phyloP scores from a whole-genome alignment of 1,284 basidiomycete species.

The Cutaneotrichosporon cyanovorans region DNA sequence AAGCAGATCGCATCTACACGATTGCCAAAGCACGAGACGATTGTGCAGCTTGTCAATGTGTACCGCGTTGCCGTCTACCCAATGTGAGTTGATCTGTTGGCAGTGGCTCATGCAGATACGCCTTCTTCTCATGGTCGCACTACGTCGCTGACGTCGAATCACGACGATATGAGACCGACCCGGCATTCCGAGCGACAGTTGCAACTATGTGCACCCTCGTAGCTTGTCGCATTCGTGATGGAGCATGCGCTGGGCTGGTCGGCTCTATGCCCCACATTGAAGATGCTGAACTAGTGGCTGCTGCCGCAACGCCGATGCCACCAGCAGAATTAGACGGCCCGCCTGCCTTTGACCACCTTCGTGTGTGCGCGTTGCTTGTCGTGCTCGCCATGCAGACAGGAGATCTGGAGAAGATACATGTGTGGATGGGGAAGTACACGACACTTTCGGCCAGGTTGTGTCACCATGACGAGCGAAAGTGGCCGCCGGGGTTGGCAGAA shows the following conservation, averaged over 20 bases:
- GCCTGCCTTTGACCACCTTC: conserved; percentile 12
- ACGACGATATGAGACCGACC: conserved; percentile 6
- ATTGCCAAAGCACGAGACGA: neutral
- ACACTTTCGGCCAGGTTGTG: conserved; percentile 4
- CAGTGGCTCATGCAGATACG: conserved; percentile 4
- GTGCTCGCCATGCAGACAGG: conserved; percentile 14
- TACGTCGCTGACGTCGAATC: conserved; percentile 6
- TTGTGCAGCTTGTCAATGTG: conserved; percentile 2
- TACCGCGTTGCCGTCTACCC: conserved; percentile 14
- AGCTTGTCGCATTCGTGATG: conserved; percentile 13
- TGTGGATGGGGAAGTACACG: conserved; percentile 9
- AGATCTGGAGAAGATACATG: conserved; percentile 8
- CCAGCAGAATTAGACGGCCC: neutral
- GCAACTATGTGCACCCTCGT: conserved; percentile 10
- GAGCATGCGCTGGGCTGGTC: neutral
- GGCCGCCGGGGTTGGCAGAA: conserved; percentile 6
- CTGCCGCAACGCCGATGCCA: conserved; percentile 1
- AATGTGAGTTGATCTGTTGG: conserved; percentile 8
- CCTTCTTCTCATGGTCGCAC: conserved; percentile 15
- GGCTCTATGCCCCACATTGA: neutral
- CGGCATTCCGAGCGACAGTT: conserved; percentile 9
- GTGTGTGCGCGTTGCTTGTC: conserved; percentile 8
- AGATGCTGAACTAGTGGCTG: conserved; percentile 1
- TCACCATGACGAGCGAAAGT: conserved; percentile 12
- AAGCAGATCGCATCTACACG: neutral